Conservation (phyloP, 75 land plant genomes). For the Pinus tabuliformis region DNA sequence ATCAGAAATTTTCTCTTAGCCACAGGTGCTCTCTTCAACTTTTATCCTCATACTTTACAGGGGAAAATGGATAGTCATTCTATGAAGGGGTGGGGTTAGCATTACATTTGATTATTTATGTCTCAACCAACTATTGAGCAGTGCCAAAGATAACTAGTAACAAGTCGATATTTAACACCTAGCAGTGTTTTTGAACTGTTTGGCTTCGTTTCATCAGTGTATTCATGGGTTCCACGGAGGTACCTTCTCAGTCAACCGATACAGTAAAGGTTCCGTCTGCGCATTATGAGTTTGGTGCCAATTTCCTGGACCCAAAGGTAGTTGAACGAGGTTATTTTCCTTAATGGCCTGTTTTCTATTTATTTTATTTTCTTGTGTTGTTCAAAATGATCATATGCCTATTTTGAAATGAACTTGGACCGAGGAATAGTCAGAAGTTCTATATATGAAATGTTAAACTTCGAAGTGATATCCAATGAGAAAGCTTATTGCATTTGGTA, state of each 20-base stretch:
- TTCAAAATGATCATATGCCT: no score
- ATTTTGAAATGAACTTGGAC: no score
- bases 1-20: slow-evolving; percentile 83
- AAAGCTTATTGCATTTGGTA: slow-evolving; percentile 7
- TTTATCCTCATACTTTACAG: no score
- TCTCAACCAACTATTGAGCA: no score
- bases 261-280: slow-evolving; percentile 87
- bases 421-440: no score
- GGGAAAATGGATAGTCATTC: no score
- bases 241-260: slow-evolving; percentile 87
- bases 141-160: no score
- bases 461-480: not conserved
- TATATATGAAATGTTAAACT: no score
- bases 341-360: not conserved
- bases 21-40: slow-evolving; percentile 60
- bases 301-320: slow-evolving; percentile 86
- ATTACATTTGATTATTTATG: no score
- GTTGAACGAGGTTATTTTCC: slow-evolving; percentile 1
- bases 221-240: slow-evolving; percentile 84
- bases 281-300: slow-evolving; percentile 97
- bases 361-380: no score
- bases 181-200: not conserved
- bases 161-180: not conserved
- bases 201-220: slow-evolving; percentile 45
- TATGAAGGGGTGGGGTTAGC: no score